Percentiles rank a stretch among this genome's conserved stretches.
These are phyloP conservation scores for Ophiostoma pallidulum DNA, from an alignment of 2,329 filamentous ascomycete genomes.

Conservation along the genomic window DNA sequence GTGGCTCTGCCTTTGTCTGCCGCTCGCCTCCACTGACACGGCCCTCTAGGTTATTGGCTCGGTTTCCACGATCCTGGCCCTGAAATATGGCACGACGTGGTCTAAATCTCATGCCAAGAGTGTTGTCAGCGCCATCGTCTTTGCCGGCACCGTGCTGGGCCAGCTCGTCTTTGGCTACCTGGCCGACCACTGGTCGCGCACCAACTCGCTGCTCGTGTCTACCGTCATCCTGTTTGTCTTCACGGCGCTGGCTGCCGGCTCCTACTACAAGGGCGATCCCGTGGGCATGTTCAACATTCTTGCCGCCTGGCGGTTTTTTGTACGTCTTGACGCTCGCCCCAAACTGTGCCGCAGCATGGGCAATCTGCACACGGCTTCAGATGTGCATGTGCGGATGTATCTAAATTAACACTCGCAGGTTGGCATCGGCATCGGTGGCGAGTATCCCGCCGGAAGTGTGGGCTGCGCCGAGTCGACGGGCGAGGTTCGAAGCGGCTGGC, in stretches of 20 bases:
- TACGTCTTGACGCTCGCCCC: no score
- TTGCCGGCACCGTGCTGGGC: slow-evolving; percentile 72
- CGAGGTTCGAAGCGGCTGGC: slow-evolving; percentile 66
- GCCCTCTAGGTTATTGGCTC: slow-evolving; percentile 72
- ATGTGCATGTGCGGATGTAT: no score
- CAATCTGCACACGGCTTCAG: no score
- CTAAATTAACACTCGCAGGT: slow-evolving; percentile 26
- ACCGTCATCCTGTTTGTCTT: slow-evolving; percentile 81
- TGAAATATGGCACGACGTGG: slow-evolving; percentile 63
- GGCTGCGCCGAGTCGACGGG: slow-evolving; percentile 76
- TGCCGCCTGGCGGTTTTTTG: slow-evolving; percentile 76
- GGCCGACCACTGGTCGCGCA: slow-evolving; percentile 76
- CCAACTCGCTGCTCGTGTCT: slow-evolving; percentile 69
- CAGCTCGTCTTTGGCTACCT: slow-evolving; percentile 74
- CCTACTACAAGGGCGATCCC: slow-evolving; percentile 61
- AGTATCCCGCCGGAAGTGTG: slow-evolving; percentile 77
- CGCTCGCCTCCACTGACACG: slow-evolving; percentile 1
- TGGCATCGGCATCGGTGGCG: slow-evolving; percentile 69
- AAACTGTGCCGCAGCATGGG: no score
- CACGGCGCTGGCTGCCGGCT: slow-evolving; percentile 66
- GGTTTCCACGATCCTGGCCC: slow-evolving; percentile 65
- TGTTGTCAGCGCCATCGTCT: slow-evolving; percentile 74
- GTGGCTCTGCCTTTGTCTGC: neutral
- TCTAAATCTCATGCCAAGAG: slow-evolving; percentile 56
- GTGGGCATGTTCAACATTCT: slow-evolving; percentile 66